phyloP scores from a whole-genome alignment of 768 basidiomycete species.

The Suillus plorans region DNA sequence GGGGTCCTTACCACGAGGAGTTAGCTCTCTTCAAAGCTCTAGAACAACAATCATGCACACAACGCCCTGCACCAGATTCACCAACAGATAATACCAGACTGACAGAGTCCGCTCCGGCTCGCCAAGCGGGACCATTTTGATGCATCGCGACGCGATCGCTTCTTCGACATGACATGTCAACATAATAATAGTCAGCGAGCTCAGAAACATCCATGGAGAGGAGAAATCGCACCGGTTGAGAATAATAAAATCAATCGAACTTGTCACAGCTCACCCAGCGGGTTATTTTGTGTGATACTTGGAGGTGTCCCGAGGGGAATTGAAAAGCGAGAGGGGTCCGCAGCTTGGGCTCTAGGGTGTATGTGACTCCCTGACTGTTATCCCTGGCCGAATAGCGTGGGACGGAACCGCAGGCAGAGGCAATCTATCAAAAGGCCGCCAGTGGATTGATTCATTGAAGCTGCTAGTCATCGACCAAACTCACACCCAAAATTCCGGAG shows the following conservation, averaged over 20 bases:
- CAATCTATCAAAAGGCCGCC: background rate
- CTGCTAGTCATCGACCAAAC: background rate
- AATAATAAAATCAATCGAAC: background rate
- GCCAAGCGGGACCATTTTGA: background rate
- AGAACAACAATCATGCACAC: conserved; percentile 2
- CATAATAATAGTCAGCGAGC: background rate
- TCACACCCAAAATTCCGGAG: background rate
- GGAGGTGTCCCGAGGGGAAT: background rate
- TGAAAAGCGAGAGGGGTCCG: background rate
- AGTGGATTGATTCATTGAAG: background rate
- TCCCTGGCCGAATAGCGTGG: background rate
- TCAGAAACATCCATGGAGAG: background rate
- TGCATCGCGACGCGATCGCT: background rate
- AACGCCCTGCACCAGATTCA: background rate
- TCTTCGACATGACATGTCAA: background rate
- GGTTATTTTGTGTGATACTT: background rate
- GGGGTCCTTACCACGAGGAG: conserved; percentile 23
- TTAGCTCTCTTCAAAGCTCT: background rate
- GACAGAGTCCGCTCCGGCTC: background rate
- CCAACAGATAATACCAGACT: background rate
- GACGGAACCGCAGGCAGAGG: background rate
- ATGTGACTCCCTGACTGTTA: background rate
- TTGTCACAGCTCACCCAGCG: background rate
- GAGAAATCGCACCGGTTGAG: background rate
- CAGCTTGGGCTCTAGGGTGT: background rate